Evolutionary conservation across 306 rosid species (phyloP), one percentile per base, ranked within the genome.

Genomic region (Fagus sylvatica): DNA sequence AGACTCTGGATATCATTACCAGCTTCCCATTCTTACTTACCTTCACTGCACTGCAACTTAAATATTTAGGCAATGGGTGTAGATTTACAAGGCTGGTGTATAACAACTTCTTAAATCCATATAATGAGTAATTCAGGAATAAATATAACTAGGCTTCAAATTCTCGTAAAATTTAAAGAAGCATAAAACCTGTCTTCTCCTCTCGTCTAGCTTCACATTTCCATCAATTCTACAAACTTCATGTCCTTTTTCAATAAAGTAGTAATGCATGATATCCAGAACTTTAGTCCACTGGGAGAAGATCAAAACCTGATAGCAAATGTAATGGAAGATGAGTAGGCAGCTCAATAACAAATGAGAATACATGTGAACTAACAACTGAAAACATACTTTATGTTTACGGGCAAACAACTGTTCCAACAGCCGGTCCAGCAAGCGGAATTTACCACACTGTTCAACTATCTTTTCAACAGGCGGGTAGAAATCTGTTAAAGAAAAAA

Each of bases 151-250:
- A 46, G 56, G 5, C 66, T 49, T 65, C 32, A 67, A 56, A 61
- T 40, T 70, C 43, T 32, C 65, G n/a, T 48, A 36, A 72, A 28
- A 67, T 16, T 17, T 2, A 22, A 41, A 19, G 33, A 51, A 40
- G 61, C 77, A 86, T 86, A 78, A 22, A 49, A 95, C 99, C 98
- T 93, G 98, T 36, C 84, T 85, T 85, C 74, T 91, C 79, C 99
- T 89, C 4, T 88, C 97, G 69, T 85, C 94, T 67, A 96, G 93
- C 70, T 74, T 93, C 85, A 96, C 96, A 2, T 0, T 0, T 51
- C 99, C 98, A 78, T 96, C 98, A 60, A 96, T 93, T 87, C 99
- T 85, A 85, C 97, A 96, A 75, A 96, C 97, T 85, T 91, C 90
- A 59, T 76, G 79, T 76, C 94, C 98, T 72, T 88, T 93, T 82